Evolutionary conservation across 768 basidiomycete species (phyloP), one percentile per base, ranked within the genome.

Genomic region (Mycena kentingensis): DNA sequence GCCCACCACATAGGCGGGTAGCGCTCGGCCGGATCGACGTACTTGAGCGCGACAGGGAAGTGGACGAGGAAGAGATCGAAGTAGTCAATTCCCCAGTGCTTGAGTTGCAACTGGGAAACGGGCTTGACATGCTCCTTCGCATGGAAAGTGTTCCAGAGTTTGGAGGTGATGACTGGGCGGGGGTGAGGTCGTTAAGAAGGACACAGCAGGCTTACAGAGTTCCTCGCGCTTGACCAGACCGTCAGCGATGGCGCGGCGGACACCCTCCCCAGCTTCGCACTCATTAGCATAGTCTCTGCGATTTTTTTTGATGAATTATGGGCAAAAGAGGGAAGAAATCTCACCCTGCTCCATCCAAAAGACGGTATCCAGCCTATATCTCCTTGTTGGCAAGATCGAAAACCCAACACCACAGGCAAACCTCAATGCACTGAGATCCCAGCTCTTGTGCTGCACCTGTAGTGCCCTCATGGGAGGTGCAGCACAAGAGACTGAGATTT

Each of bases 141-240:
- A 65, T 96, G 91, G 76, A 87, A 90, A 5, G 89, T 90, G 71
- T 93, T 94, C 93, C 92, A 94, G 29, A 93, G 75, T 85, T 86
- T 94, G 58, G 89, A 90, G 45, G 90, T 91, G 60, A 95, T 87
- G 69, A 89, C 87, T 89, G 58, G 34, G 31, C 46, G 37, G 51
- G 24, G 51, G 8, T 42, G 45, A 25, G 22, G 35, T 16, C 15
- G 18, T 2, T 42, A 2, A 21, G 6, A 36, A 37, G 16, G 3
- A 31, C 26, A 25, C 31, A 11, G 21, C 21, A 19, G 13, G 76
- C 87, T 73, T 67, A 88, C 88, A 91, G 26, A 96, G 73, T 12
- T 96, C 93, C 68, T 93, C 89, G 29, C 93, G 81, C 70, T 88
- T 92, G 52, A 96, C 87, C 31, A 94, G 65, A 13, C 93, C 91